Percentiles rank a stretch among this genome's conserved stretches.
Evolutionary conservation across 2,329 filamentous ascomycete species (phyloP).

Genomic region (Clarireedia homoeocarpa): DNA sequence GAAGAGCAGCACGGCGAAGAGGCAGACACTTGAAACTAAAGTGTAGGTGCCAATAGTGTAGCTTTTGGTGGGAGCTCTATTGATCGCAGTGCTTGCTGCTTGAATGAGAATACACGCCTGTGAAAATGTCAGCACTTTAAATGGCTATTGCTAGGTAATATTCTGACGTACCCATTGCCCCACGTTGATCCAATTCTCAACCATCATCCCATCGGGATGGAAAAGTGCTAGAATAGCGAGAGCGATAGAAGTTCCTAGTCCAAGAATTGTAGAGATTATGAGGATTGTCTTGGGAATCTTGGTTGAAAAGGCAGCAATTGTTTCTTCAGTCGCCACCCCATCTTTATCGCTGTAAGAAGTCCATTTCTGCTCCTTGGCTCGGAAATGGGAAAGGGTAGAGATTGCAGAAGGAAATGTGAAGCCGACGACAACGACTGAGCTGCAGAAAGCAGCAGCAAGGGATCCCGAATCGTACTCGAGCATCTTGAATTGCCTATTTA

Average conservation of each 20-base stretch:
- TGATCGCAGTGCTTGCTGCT: constrained; percentile 40
- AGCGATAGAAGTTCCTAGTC: constrained; percentile 47
- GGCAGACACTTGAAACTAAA: constrained; percentile 39
- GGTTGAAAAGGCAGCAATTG: constrained; percentile 53
- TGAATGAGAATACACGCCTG: constrained; percentile 47
- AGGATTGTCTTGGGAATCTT: constrained; percentile 48
- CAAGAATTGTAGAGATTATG: constrained; percentile 44
- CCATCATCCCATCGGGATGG: constrained; percentile 33
- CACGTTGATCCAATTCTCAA: constrained; percentile 53
- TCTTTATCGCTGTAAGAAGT: constrained; percentile 61
- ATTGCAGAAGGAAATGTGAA: constrained; percentile 33
- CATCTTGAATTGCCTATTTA: constrained; percentile 31
- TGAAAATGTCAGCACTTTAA: constrained; percentile 12
- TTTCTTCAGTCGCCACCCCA: constrained; percentile 58
- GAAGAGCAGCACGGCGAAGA: constrained; percentile 37
- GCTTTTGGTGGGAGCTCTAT: constrained; percentile 42
- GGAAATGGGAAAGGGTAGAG: constrained; percentile 30
- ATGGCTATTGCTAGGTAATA: constrained; percentile 19
- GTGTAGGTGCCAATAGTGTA: constrained; percentile 47
- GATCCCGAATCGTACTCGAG: constrained; percentile 44
- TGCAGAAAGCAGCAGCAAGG: constrained; percentile 19
- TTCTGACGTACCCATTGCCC: constrained; percentile 52
- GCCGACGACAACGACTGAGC: constrained; percentile 31
- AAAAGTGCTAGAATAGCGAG: constrained; percentile 46
- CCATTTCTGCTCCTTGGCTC: constrained; percentile 25